Percentiles rank a stretch among this genome's conserved stretches.
Evolutionary conservation across 2,329 filamentous ascomycete species (phyloP).

Genomic region (Colletotrichum spaethianum): DNA sequence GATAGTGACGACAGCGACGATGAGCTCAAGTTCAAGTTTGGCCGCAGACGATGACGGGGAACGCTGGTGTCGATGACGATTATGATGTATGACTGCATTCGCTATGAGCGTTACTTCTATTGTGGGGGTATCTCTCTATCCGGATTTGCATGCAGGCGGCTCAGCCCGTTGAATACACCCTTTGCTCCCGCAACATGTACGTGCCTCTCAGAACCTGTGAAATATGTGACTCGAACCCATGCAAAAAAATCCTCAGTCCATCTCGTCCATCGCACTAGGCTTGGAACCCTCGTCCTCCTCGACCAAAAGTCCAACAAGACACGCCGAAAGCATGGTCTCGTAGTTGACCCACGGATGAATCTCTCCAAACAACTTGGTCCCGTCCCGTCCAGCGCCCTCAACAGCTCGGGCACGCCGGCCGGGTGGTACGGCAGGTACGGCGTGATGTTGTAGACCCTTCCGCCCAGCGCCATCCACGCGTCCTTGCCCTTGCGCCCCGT

Average conservation of each 20-base stretch:
- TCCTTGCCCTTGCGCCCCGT: constrained; percentile 88
- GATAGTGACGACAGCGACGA: constrained; percentile 68
- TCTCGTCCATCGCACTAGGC: constrained; percentile 68
- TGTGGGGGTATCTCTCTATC: constrained; percentile 51
- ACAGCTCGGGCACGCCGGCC: constrained; percentile 82
- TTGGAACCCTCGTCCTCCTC: constrained; percentile 66
- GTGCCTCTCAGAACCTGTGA: neutral
- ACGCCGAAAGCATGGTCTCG: constrained; percentile 76
- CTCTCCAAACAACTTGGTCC: constrained; percentile 74
- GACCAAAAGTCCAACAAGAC: constrained; percentile 74
- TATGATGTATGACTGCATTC: constrained; percentile 27
- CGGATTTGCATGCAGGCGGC: constrained; percentile 15
- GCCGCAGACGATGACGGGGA: constrained; percentile 60
- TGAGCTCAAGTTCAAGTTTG: constrained; percentile 70
- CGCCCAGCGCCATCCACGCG: constrained; percentile 91
- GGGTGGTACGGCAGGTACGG: constrained; percentile 94
- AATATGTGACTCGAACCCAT: neutral
- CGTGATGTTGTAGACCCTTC: constrained; percentile 93
- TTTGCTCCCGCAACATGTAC: neutral
- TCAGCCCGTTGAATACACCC: constrained; percentile 2
- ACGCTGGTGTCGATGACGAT: neutral
- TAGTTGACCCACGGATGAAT: constrained; percentile 82
- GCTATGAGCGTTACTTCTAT: constrained; percentile 40
- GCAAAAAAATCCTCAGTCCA: constrained; percentile 63
- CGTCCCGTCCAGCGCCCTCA: constrained; percentile 75